phyloP scores from a whole-genome alignment of 1,139 yeast genomes.

The Yamadazyma blattariae region DNA sequence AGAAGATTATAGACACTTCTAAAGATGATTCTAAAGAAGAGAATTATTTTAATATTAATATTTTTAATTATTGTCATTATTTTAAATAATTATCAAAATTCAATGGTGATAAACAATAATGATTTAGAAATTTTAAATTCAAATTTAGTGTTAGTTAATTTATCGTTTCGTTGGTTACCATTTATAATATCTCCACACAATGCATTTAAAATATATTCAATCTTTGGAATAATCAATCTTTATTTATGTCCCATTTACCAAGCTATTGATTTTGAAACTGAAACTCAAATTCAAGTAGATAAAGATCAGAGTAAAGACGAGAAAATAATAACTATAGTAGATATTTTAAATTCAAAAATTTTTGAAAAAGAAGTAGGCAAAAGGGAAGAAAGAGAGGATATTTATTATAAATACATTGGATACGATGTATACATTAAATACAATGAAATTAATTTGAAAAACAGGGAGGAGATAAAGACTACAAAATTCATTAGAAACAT shows the following conservation, averaged over 20 bases:
- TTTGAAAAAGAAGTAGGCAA: background rate
- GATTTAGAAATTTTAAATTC: too few relatives aligned
- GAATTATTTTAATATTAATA: too few relatives aligned
- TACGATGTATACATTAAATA: constrained; percentile 3
- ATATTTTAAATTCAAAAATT: background rate
- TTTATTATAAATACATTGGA: constrained; percentile 3
- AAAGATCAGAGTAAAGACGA: too few relatives aligned
- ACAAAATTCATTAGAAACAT: constrained; percentile 21
- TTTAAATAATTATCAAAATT: too few relatives aligned
- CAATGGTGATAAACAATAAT: too few relatives aligned
- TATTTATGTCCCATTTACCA: background rate
- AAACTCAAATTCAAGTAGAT: too few relatives aligned
- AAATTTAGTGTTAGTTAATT: background rate
- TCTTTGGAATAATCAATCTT: background rate
- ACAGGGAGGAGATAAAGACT: too few relatives aligned
- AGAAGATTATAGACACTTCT: too few relatives aligned
- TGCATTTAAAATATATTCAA: background rate
- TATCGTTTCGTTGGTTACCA: background rate
- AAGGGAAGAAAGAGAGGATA: background rate
- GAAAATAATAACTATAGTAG: too few relatives aligned
- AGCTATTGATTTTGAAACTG: background rate
- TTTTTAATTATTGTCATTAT: too few relatives aligned
- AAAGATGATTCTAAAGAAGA: too few relatives aligned
- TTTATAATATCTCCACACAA: background rate
- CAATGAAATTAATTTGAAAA: too few relatives aligned